Base-by-base conservation (phyloP, 2,329 filamentous ascomycete species). In the Colletotrichum siamense region DNA sequence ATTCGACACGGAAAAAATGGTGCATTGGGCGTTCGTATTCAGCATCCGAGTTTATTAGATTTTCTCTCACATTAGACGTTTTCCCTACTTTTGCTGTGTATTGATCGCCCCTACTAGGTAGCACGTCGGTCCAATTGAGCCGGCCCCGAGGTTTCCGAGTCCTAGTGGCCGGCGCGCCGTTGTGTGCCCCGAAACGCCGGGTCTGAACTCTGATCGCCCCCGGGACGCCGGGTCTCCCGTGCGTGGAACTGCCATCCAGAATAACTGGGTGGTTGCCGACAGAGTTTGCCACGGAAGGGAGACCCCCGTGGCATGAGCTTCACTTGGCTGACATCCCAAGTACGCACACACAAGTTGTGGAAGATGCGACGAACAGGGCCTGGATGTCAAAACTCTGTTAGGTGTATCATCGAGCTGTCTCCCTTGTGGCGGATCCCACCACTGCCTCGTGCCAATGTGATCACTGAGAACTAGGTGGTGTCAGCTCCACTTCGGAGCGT, bases 121-220 rank as follows among this genome's bases (percentile, higher is more conserved):
- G n/a, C 44, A 22, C n/a, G 10, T 52, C 10, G n/a, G 44, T 52
- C 36, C 63, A 69, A 68, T 16, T 13, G 32, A 52, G 26, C 24
- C 69, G 39, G 44, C 69, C 24, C 44, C 69, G 69, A 63, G 34
- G 26, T 24, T 59, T 63, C 63, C 73, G 69, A 62, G 62, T 75
- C 24, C 61, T 28, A 18, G 52, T 28, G 18, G 15, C 22, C 36
- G n/a, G 34, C 52, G 9, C 34, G 28, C 49, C 52, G 49, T 44
- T n/a, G 26, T 18, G 39, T 5, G 44, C 2, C 32, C 73, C 64
- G 73, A 73, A 73, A 68, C 62, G 22, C 30, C 32, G 57, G 57
- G 44, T 52, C 57, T 44, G 61, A 59, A 59, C 10, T 63, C 39
- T 68, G 73, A 36, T 30, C 44, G n/a, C 10, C n/a, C 66, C 3